Evolutionary conservation across 306 rosid species (phyloP), one percentile per base, ranked within the genome.

Genomic region (Prinsepia uniflora): DNA sequence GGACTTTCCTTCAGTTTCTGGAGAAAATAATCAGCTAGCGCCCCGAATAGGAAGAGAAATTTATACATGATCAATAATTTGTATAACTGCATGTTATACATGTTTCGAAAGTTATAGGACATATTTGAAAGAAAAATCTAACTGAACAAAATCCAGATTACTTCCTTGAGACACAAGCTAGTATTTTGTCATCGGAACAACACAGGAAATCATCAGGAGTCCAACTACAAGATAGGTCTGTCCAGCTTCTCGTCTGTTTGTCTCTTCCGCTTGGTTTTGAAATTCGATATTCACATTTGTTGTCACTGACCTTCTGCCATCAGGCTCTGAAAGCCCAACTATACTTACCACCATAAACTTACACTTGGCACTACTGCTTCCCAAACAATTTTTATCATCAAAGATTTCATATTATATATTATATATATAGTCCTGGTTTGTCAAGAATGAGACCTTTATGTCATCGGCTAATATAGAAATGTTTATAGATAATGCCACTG

Each of bases 161-260:
- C 81, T 94, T 87, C 83, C 85, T 91, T 69, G 99, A 90, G 70
- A 94, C 92, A 78, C 91, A 94, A 71, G 99, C 99, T 87, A 91
- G 81, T 94, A 94, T 71, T 91, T 97, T 68, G 96, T 89, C 97
- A 94, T 91, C 34, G 99, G 97, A 85, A 94, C 99, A 76, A 91
- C 96, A 15, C 91, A 94, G 75, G 99, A 95, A 73, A 94, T 83
- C 56, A 94, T 97, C 75, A 94, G 76, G 83, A 94, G 85, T 73
- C 99, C 99, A 76, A 93, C 97, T 12, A 90, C 98, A 68, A 93
- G 98, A 65, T 90, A 42, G 88, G 90, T 88, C 61, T 93, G 97
- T 58, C 97, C 98, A 15, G 89, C 66, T 93, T 90, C 89, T 93
- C 96, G 4, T 93, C 96, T 30, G 36, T 30, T 30, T 6, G 97